Conservation (phyloP, 2,329 filamentous ascomycete species). For the Fusarium graminum region DNA sequence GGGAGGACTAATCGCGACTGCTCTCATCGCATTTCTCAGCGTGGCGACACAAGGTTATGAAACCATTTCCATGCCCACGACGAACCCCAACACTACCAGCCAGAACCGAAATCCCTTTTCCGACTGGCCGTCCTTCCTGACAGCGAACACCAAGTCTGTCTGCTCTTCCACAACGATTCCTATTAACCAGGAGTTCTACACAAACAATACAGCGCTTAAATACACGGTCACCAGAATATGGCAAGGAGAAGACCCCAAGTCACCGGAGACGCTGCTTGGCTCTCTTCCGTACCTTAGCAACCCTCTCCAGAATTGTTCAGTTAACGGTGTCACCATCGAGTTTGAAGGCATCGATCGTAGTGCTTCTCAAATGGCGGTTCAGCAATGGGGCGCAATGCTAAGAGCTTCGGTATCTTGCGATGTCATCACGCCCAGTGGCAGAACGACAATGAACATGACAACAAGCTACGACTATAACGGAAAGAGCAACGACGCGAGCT, state of each 20-base stretch:
- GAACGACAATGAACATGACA: background rate
- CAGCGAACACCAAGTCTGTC: background rate
- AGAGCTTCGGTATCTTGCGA: background rate
- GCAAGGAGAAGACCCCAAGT: background rate
- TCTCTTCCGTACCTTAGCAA: background rate
- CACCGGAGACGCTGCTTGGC: background rate
- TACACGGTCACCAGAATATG: constrained; percentile 6
- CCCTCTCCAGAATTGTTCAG: background rate
- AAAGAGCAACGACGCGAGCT: background rate
- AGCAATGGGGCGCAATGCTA: constrained; percentile 1
- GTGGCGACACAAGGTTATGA: constrained; percentile 9
- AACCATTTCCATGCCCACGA: background rate
- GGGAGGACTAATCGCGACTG: background rate
- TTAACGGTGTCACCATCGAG: background rate
- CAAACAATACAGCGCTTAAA: background rate
- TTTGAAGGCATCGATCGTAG: constrained; percentile 1
- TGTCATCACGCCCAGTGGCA: background rate
- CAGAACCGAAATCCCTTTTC: background rate
- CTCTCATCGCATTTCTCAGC: background rate
- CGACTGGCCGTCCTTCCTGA: constrained; percentile 1
- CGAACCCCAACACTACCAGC: background rate
- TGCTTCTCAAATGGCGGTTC: background rate
- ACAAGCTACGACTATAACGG: background rate
- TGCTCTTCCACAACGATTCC: background rate
- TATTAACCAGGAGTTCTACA: background rate